Percentiles rank a stretch among this genome's conserved stretches.
These are phyloP conservation scores for Pugionium cornutum DNA, from an alignment of 345 rosid genomes.

Conservation along the genomic window DNA sequence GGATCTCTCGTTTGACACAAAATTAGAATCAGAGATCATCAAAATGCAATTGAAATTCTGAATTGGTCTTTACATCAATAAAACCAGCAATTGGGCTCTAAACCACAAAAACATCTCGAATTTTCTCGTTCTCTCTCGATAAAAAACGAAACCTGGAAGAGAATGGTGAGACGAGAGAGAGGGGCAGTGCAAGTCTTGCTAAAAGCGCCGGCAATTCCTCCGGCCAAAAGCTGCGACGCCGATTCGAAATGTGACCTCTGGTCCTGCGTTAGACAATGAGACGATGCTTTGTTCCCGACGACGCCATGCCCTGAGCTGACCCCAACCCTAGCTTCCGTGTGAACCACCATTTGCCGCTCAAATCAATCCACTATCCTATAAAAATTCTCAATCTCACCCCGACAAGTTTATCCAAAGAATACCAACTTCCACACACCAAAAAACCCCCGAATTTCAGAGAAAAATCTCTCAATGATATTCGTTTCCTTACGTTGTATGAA, in stretches of 20 bases:
- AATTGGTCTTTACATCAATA: neutral
- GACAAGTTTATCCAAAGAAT: constrained; percentile 3
- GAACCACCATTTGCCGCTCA: constrained; percentile 52
- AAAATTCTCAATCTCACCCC: neutral
- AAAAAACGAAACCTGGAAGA: constrained; percentile 66
- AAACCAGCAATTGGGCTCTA: neutral
- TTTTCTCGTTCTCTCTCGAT: neutral
- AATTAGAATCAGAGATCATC: neutral
- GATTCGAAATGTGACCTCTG: constrained; percentile 73
- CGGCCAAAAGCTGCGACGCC: constrained; percentile 78
- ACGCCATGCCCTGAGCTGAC: constrained; percentile 64
- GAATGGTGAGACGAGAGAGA: constrained; percentile 90
- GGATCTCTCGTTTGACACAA: neutral
- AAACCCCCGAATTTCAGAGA: too few relatives aligned
- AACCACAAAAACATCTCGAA: neutral
- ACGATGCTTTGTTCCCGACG: constrained; percentile 46
- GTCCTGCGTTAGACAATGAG: constrained; percentile 51
- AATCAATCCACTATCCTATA: neutral
- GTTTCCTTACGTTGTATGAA: neutral
- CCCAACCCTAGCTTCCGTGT: constrained; percentile 81
- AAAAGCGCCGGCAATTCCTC: constrained; percentile 93
- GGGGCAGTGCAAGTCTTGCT: constrained; percentile 99
- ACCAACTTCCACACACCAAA: neutral
- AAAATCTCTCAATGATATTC: neutral
- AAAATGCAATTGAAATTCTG: neutral